Evolutionary conservation across 2,329 filamentous ascomycete genomes (phyloP), one percentile per base, ranked within the genome.

Genomic region (Microdochium trichocladiopsis): DNA sequence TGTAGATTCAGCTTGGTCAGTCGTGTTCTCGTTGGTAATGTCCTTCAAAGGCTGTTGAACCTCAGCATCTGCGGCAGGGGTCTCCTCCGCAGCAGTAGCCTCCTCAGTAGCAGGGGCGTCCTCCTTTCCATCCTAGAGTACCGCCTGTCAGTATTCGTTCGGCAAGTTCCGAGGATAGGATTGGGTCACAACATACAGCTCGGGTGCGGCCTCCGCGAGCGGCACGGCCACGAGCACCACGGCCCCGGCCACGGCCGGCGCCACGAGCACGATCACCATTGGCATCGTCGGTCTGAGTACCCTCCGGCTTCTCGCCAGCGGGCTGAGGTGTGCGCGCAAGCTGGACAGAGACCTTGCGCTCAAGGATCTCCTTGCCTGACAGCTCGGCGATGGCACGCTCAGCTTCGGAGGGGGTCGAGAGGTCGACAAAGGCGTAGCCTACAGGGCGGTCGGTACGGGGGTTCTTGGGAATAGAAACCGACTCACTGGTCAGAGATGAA

Each of bases 291-390:
- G 41, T 45, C 23, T 25, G 47, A 52, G 58, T 78, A 69, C 82
- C 82, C 66, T 91, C 89, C 48, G 73, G 67, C 80, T 88, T 90
- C 72, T 91, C 88, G 61, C 83, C 85, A 65, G 87, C 81, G 61
- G 88, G 81, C 78, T 97, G 93, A 55, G 93, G 93, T 82, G 96
- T 97, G 78, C 93, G 93, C 67, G 94, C 94, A 66, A 96, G 87
- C 80, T 99, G 94, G 61, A 99, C 94, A 47, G 92, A 97, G 68
- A 97, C 94, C 87, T 97, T 97, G 74, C 94, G 93, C 75, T 96
- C 91, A 55, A 97, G 85, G 66, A 99, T 94, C 77, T 95, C 91
- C 80, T 96, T 92, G 73, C 93, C 93, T 66, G 94, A 96, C 61
- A 99, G 88, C 76, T 96, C 90, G 64, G 83, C 80, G 65, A 99